These are phyloP conservation scores for Echinochloa phyllopogon DNA, from an alignment of 176 grass and related monocot genomes.

Conservation along the genomic window DNA sequence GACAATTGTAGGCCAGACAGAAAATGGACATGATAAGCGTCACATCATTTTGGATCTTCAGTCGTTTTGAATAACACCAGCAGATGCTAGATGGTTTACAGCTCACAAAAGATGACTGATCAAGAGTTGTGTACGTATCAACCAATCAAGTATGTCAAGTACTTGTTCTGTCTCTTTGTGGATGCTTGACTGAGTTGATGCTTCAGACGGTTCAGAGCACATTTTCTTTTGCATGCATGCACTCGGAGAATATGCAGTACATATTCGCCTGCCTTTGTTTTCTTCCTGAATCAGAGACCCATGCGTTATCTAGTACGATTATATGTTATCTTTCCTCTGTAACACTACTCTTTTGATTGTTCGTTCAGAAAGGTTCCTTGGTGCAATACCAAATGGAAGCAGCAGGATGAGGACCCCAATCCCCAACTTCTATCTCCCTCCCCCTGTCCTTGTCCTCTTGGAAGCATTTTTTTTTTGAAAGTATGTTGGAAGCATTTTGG, in stretches of 20 bases:
- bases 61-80: neutral
- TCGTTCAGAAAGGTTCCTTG: conserved; percentile 13
- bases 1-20: conserved; percentile 20
- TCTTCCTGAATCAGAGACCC: neutral
- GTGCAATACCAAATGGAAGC: conserved; percentile 29
- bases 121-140: neutral
- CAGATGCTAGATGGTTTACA: neutral
- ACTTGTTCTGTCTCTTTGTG: neutral
- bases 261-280: neutral
- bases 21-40: neutral
- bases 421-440: neutral
- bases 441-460: neutral
- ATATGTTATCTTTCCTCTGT: neutral
- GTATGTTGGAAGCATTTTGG: neutral
- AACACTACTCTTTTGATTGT: neutral
- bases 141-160: neutral
- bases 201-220: neutral
- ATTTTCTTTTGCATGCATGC: neutral
- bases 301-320: neutral
- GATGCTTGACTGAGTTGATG: neutral
- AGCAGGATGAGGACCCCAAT: neutral
- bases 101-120: neutral
- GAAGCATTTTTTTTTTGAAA: neutral
- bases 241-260: neutral
- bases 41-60: conserved; percentile 32